Conservation (phyloP, 306 rosid genomes). For the Fragaria vesca region DNA sequence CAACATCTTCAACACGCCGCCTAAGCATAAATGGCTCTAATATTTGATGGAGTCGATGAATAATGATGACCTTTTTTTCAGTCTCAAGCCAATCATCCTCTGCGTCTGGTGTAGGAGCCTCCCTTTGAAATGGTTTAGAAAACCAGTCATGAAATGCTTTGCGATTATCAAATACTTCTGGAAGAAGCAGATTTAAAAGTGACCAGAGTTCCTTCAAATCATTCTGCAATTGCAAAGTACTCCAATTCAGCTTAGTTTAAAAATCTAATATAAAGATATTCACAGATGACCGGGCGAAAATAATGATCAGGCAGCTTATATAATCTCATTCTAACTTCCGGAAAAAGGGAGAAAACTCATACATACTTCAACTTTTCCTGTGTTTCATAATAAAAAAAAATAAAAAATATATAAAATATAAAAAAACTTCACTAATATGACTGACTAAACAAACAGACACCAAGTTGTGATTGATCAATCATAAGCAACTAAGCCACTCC, state of each 20-base stretch:
- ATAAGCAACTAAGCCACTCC: not conserved
- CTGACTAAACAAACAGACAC: not conserved
- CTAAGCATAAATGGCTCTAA: conserved; percentile 99
- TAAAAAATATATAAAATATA: not conserved
- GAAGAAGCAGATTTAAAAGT: conserved; percentile 93
- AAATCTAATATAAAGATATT: not conserved
- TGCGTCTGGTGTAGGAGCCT: conserved; percentile 65
- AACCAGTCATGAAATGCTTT: conserved; percentile 99
- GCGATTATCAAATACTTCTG: conserved; percentile 94
- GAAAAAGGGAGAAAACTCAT: not conserved
- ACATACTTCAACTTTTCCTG: not conserved
- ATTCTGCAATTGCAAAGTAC: conserved; percentile 61
- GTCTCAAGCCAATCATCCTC: conserved; percentile 99
- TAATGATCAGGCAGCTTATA: conserved; percentile 6
- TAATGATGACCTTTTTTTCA: conserved; percentile 89
- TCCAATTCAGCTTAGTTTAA: conserved; percentile 22
- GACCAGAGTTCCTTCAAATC: conserved; percentile 99
- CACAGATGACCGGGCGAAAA: not conserved
- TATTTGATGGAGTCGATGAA: conserved; percentile 98
- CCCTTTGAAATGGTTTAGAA: conserved; percentile 96
- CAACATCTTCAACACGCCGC: conserved; percentile 98
- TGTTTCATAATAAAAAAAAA: not conserved
- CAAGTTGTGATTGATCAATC: not conserved
- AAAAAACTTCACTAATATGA: not conserved
- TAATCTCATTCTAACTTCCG: not conserved